phyloP scores from a whole-genome alignment of 2,329 filamentous ascomycete genomes.

The Claviceps africana region DNA sequence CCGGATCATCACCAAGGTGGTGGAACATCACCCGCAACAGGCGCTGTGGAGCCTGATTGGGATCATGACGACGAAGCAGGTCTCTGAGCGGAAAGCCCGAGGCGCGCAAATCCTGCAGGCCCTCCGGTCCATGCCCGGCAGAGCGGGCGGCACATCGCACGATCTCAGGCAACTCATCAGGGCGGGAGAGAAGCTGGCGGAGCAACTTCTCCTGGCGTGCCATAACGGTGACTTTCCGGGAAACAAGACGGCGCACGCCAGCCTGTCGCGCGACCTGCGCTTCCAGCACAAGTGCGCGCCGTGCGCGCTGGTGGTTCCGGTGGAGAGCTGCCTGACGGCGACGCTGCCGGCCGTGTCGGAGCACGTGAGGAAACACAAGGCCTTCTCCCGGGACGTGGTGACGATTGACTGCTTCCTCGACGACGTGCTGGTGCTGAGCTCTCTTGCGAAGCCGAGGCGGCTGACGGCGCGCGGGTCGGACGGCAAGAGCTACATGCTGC shows the following conservation, averaged over 20 bases:
- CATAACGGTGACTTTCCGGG: constrained; percentile 59
- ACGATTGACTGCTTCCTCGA: constrained; percentile 72
- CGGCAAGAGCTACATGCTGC: constrained; percentile 72
- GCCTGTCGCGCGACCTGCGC: constrained; percentile 59
- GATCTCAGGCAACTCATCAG: constrained; percentile 61
- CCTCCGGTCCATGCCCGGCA: constrained; percentile 33
- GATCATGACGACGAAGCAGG: constrained; percentile 66
- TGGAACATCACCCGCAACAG: constrained; percentile 76
- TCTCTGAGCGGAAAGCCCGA: constrained; percentile 45
- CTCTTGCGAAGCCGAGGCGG: constrained; percentile 81
- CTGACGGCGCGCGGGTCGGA: constrained; percentile 81
- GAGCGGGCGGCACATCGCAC: constrained; percentile 33
- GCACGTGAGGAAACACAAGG: constrained; percentile 61
- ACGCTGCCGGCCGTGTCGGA: constrained; percentile 65
- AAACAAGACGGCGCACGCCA: constrained; percentile 54
- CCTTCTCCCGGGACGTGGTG: constrained; percentile 75
- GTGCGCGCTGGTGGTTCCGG: constrained; percentile 74
- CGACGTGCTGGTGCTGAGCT: constrained; percentile 79
- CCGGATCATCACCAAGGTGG: constrained; percentile 74
- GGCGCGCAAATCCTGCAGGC: constrained; percentile 38
- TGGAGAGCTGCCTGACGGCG: constrained; percentile 72
- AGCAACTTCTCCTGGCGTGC: constrained; percentile 68
- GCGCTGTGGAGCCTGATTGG: constrained; percentile 84
- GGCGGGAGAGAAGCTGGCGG: constrained; percentile 69
- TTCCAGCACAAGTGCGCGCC: constrained; percentile 79